These are phyloP conservation scores for Neobulgaria alba DNA, from an alignment of 2,329 filamentous ascomycete species.

Conservation along the genomic window DNA sequence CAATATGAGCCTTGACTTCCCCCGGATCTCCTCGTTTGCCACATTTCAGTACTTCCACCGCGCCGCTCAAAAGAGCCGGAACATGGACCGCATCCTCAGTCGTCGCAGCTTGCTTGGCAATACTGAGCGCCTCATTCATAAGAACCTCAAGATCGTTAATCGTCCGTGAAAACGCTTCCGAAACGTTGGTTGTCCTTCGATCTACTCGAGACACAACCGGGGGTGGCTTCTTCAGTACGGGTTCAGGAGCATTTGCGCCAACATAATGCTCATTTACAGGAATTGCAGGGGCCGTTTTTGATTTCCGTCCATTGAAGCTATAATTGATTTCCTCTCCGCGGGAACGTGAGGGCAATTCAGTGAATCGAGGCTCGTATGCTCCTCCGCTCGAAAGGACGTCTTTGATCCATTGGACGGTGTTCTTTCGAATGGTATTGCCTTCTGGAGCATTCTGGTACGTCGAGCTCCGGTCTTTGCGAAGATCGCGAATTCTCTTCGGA, in stretches of 20 bases:
- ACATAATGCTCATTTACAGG: conserved; percentile 13
- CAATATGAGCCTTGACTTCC: neutral
- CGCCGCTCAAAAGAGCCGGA: conserved; percentile 16
- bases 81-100: conserved; percentile 15
- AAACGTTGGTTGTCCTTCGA: conserved; percentile 12
- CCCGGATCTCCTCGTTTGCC: conserved; percentile 9
- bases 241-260: conserved; percentile 6
- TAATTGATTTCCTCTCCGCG: conserved; percentile 5
- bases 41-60: conserved; percentile 18
- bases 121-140: conserved; percentile 30
- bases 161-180: conserved; percentile 27
- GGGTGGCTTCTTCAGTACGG: conserved; percentile 1
- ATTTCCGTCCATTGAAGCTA: conserved; percentile 6
- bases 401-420: conserved; percentile 24
- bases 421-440: conserved; percentile 12
- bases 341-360: conserved; percentile 21
- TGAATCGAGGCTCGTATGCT: conserved; percentile 23
- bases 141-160: conserved; percentile 30
- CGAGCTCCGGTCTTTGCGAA: conserved; percentile 6
- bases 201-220: conserved; percentile 1
- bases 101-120: conserved; percentile 30
- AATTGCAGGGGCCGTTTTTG: conserved; percentile 8
- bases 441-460: conserved; percentile 5
- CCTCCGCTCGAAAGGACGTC: conserved; percentile 20
- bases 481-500: neutral